Base-by-base conservation (phyloP, 2,329 filamentous ascomycete genomes). In the Colletotrichum somersetense region DNA sequence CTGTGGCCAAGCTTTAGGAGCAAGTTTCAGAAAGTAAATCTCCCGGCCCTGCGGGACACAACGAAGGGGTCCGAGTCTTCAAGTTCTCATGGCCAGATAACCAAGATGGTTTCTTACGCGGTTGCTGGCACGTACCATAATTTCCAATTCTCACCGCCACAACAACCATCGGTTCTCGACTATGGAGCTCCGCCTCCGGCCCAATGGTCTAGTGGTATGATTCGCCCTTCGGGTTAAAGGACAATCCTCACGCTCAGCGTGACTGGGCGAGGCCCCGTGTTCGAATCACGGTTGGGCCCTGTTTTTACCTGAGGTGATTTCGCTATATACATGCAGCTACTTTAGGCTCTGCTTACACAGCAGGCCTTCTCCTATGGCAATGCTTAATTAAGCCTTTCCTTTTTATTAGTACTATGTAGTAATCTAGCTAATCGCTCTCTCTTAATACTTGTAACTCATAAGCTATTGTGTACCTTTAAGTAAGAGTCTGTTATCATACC, bases 141-240 rank as follows among this genome's bases (percentile, higher is more conserved):
- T 0, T 0, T 3, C 1, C 30, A 14, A 20, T 11, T 14, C 61
- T 56, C 0, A 14, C 18, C 10, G 1, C 0, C 1, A 0, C 0
- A 6, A 0, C 46, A 72, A 14, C 55, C 35, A 46, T 50, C 23
- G 48, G 33, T n/a, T 40, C 50, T 50, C n/a, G 40, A 46, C 6
- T 4, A 48, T 20, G 57, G 53, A 42, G 50, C 20, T 12, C 18
- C 14, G 35, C 23, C 5, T 8, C 3, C 20, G 69, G 69, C 69
- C 38, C 69, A 72, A 65, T 72, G 69, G 69, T 72, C 69, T 72
- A 72, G 69, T 72, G 69, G 69, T 72, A 72, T 72, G 69, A 72
- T 72, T 72, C 69, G 69, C 69, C 69, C 69, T 72, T 72, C 69
- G 69, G 69, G 69, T 69, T 26, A 18, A 52, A 2, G 26, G 1